phyloP scores from a whole-genome alignment of 768 basidiomycete genomes.

The Amanita rimosa region DNA sequence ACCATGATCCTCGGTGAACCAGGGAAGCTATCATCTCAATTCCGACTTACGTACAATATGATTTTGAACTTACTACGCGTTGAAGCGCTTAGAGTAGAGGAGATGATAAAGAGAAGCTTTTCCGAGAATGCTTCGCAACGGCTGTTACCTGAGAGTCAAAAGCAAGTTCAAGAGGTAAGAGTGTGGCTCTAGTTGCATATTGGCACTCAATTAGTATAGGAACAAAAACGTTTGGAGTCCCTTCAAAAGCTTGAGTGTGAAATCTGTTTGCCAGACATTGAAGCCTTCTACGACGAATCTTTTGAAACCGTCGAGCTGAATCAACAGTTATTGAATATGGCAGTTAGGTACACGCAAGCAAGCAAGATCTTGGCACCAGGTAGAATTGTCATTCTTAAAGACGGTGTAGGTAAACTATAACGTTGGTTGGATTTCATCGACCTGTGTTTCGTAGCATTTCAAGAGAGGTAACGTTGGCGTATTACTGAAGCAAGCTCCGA shows the following conservation, averaged over 20 bases:
- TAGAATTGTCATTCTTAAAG: conserved; percentile 73
- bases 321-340: conserved; percentile 48
- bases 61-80: conserved; percentile 94
- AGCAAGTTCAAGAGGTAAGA: conserved; percentile 68
- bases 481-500: conserved; percentile 52
- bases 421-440: neutral
- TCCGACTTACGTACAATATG: conserved; percentile 98
- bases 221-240: conserved; percentile 53
- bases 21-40: conserved; percentile 88
- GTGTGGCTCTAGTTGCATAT: neutral
- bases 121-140: conserved; percentile 95
- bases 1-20: conserved; percentile 95
- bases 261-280: conserved; percentile 62
- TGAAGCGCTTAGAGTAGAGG: conserved; percentile 91
- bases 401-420: conserved; percentile 44
- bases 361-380: conserved; percentile 60
- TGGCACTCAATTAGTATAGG: conserved; percentile 28
- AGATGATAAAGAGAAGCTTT: conserved; percentile 99
- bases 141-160: conserved; percentile 87
- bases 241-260: conserved; percentile 60
- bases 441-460: conserved; percentile 54
- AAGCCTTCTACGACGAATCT: conserved; percentile 64
- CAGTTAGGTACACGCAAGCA: conserved; percentile 48
- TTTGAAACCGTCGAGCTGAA: conserved; percentile 52
- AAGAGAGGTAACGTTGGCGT: conserved; percentile 56